A percentile compares a stretch with the other conserved stretches of the same genome.
Evolutionary conservation across 148 eudicot species (phyloP).

Genomic region (Euryodendron excelsum): DNA sequence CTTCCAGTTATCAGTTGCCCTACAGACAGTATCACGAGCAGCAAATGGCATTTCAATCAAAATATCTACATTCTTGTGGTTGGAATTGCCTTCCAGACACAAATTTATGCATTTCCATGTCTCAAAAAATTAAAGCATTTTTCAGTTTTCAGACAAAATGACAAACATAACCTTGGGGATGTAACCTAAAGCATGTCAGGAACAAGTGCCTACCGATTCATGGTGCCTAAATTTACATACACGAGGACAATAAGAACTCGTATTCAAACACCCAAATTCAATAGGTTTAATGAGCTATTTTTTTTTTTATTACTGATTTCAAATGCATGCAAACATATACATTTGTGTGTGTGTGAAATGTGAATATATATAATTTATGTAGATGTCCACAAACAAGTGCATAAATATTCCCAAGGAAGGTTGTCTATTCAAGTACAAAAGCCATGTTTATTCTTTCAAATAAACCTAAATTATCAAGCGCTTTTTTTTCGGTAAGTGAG

Average conservation of each 20-base stretch:
- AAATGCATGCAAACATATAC: neutral
- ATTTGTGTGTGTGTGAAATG: neutral
- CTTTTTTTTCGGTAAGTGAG: neutral
- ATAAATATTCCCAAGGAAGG: too few relatives aligned
- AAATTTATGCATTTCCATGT: neutral
- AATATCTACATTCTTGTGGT: neutral
- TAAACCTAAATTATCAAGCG: too few relatives aligned
- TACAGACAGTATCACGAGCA: neutral
- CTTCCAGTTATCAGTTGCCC: conserved; percentile 69
- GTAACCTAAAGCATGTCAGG: neutral
- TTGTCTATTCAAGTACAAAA: too few relatives aligned
- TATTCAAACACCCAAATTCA: neutral
- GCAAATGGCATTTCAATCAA: neutral
- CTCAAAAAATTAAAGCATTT: neutral
- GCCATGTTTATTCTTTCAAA: too few relatives aligned
- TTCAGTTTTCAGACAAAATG: neutral
- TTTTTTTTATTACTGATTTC: neutral
- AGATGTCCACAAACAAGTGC: too few relatives aligned
- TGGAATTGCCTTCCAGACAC: neutral
- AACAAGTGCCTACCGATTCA: neutral
- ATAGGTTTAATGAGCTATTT: neutral
- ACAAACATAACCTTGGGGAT: neutral
- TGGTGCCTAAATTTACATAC: neutral
- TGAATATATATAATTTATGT: neutral
- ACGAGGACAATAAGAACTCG: neutral